Percentiles rank a stretch among this genome's conserved stretches.
phyloP scores from a whole-genome alignment of 768 basidiomycete genomes.

The Tylopilus sp. region DNA sequence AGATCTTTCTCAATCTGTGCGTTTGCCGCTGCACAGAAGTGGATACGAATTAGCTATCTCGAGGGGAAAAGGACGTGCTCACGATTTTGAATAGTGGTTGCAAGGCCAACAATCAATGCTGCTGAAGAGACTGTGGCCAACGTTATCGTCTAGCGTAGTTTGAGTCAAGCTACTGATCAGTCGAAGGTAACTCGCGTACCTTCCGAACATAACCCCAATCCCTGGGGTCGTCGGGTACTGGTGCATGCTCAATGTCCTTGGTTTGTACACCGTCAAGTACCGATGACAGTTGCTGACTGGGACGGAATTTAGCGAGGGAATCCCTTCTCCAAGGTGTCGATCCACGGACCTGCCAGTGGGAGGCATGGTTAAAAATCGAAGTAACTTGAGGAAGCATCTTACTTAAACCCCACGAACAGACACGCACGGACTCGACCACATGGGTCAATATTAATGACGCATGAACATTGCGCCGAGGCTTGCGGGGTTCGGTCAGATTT shows the following conservation, averaged over 20 bases:
- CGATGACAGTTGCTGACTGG: constrained; percentile 8
- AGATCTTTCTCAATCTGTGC: constrained; percentile 59
- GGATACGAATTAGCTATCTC: neutral
- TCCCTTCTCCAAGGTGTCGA: neutral
- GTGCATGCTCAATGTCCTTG: constrained; percentile 35
- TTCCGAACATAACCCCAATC: constrained; percentile 55
- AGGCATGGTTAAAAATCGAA: constrained; percentile 8
- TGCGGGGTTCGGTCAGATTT: neutral
- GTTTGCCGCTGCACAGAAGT: constrained; percentile 53
- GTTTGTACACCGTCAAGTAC: neutral
- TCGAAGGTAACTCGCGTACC: constrained; percentile 30
- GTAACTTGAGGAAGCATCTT: neutral
- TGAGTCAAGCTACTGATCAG: neutral
- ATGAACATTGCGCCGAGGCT: neutral
- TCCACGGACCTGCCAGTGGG: constrained; percentile 8
- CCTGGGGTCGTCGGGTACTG: constrained; percentile 59
- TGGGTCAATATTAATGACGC: neutral
- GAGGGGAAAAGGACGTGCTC: neutral
- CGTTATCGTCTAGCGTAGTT: constrained; percentile 18
- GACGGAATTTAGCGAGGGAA: neutral
- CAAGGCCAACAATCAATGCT: constrained; percentile 27
- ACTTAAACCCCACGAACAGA: constrained; percentile 3
- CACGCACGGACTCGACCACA: constrained; percentile 1
- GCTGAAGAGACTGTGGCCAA: constrained; percentile 27
- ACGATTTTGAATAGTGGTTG: constrained; percentile 29